Evolutionary conservation across 192 early-diverging fungal species (phyloP), one percentile per base, ranked within the genome.

Genomic region (Mortierella hygrophila): DNA sequence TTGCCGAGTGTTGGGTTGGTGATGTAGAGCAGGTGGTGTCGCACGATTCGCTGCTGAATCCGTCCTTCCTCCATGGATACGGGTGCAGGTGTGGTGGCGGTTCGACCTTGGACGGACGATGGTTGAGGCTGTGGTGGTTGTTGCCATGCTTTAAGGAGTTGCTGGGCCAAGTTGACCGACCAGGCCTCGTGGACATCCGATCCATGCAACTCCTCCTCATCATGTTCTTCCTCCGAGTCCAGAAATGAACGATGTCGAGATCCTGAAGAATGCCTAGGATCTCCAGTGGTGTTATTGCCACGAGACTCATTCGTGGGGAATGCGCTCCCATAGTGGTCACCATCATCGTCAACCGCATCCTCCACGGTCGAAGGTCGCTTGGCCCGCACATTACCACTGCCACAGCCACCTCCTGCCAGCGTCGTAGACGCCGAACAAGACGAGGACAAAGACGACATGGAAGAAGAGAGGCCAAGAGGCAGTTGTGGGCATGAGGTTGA

Each of bases 1-100:
- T 79, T 84, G 54, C 77, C 57, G 10, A 79, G 55, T 1, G 77
- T 84, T 23, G 82, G 82, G 41, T 84, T 84, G 41, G 74, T 84
- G 42, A 84, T 79, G 71, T 84, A 84, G 0, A 84, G 73, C 0
- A 84, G 74, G 35, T 84, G 77, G 40, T 84, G 77, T 11, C 82
- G 72, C 11, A 84, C 54, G 44, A 84, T 84, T 52, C 68, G 79
- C 32, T 79, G 73, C 8, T 78, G 38, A 16, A 32, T 63, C 47
- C 38, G 60, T 38, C 60, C 74, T 2, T 23, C 40, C 35, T 73
- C 78, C 26, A 13, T n/a, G 18, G 20, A 9, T 6, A 42, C 68
- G 0, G 63, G 49, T 47, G 40, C 18, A n/a, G 20, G 16, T 0
- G n/a, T 63, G 13, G 79, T 8, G 1, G n/a, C 46, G 13, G 79